Evolutionary conservation across 2,329 filamentous ascomycete genomes (phyloP), one percentile per base, ranked within the genome.

Genomic region (Epichloe gansuensis): DNA sequence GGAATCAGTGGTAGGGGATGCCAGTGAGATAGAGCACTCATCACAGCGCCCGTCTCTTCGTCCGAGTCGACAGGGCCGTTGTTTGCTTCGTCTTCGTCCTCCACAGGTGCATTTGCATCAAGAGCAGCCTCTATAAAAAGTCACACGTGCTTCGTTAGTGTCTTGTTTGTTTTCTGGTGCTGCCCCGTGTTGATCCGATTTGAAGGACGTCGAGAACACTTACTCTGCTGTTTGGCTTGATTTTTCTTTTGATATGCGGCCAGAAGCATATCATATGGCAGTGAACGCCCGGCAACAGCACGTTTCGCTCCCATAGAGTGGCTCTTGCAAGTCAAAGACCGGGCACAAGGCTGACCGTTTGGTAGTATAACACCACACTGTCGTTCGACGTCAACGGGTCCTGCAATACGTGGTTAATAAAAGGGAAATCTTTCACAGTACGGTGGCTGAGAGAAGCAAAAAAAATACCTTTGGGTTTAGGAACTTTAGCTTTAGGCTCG

Each of bases 231-330:
- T 64, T 95, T 95, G 23, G 93, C 93, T 68, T 97, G 93, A 62
- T 98, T 98, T 75, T 96, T 97, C 77, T 97, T 96, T 67, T 93
- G 87, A 63, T 93, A 93, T 7, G 85, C 84, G 13, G 86, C 83
- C 39, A 96, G 76, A 40, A 96, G 73, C 84, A 95, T 93, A 66
- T 95, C 89, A 63, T 96, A 96, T 1, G 90, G 90, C 54, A 95
- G 71, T 44, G 87, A 93, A 55, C 90, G 78, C 1, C 90, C 90
- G 5, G 88, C 85, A 3, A 96, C 90, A 1, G 86, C 85, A 59
- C 90, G 78, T 69, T 96, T 96, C 5, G 90, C 85, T 11, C 90
- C 89, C 90, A 96, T 95, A n/a, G 79, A 84, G 58, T 96, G 90
- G 54, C 85, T 91, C 70, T 96, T 96, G 74, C 90, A 96, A 0